Evolutionary conservation across 2,329 filamentous ascomycete species (phyloP).

Genomic region (Diaporthe citrichinensis): DNA sequence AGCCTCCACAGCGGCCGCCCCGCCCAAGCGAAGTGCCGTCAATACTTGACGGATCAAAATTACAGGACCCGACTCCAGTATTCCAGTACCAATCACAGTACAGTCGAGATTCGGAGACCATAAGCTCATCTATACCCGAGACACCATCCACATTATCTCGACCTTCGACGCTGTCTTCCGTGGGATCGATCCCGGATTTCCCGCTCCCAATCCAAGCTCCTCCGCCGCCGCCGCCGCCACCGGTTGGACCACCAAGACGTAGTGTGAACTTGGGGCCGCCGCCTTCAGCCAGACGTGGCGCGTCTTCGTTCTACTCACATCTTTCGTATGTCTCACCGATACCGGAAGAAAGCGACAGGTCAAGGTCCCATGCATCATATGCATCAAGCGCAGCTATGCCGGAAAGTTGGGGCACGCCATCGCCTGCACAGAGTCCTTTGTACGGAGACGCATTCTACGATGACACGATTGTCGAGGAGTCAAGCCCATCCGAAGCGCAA

Average conservation of each 20-base stretch:
- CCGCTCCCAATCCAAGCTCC: slow-evolving; percentile 59
- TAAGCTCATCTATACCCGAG: slow-evolving; percentile 55
- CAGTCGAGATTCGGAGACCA: slow-evolving; percentile 52
- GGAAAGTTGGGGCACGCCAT: slow-evolving; percentile 72
- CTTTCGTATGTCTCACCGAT: slow-evolving; percentile 81
- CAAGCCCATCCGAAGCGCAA: slow-evolving; percentile 40
- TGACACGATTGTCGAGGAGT: slow-evolving; percentile 63
- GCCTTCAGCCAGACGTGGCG: slow-evolving; percentile 71
- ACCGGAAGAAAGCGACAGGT: slow-evolving; percentile 76
- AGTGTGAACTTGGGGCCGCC: slow-evolving; percentile 72
- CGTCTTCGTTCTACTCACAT: slow-evolving; percentile 76
- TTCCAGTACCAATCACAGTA: slow-evolving; percentile 63
- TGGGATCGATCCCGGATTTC: slow-evolving; percentile 73
- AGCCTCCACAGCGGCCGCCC: slow-evolving; percentile 70
- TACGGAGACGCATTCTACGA: slow-evolving; percentile 66
- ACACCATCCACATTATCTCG: slow-evolving; percentile 65
- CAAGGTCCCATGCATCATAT: slow-evolving; percentile 73
- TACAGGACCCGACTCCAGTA: slow-evolving; percentile 69
- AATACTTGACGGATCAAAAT: slow-evolving; percentile 67
- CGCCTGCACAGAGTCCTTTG: slow-evolving; percentile 60
- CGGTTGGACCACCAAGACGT: slow-evolving; percentile 55
- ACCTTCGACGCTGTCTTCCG: slow-evolving; percentile 66
- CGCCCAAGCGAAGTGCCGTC: slow-evolving; percentile 73
- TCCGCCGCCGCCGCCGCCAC: slow-evolving; percentile 41
- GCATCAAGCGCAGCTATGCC: slow-evolving; percentile 82